Evolutionary conservation across 2,329 filamentous ascomycete species (phyloP).

Genomic region (Trichoderma breve): DNA sequence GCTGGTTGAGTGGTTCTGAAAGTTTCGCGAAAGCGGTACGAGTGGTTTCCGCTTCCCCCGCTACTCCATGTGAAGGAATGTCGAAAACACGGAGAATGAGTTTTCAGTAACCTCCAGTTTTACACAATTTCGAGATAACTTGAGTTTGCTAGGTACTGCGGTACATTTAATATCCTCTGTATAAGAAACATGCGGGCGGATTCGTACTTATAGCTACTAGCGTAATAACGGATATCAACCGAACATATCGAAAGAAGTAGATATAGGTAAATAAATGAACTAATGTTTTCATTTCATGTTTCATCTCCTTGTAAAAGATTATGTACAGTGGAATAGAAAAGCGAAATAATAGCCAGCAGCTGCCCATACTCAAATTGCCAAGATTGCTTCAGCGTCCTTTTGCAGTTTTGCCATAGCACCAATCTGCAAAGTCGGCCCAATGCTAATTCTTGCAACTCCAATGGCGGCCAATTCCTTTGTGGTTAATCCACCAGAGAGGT

Average conservation of each 20-base stretch:
- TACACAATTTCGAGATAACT: no score
- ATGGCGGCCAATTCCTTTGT: neutral
- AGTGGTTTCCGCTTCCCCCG: neutral
- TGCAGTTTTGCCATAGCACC: slow-evolving; percentile 4
- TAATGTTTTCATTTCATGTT: neutral
- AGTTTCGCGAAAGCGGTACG: neutral
- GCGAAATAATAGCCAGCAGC: neutral
- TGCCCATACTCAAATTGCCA: neutral
- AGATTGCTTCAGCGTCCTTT: neutral
- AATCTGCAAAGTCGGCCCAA: slow-evolving; percentile 9
- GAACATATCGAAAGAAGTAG: neutral
- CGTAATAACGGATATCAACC: neutral
- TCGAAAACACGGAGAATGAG: no score
- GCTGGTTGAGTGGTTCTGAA: neutral
- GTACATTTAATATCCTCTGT: no score
- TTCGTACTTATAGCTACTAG: no score
- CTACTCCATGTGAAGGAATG: no score
- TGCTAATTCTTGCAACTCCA: slow-evolving; percentile 7
- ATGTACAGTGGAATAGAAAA: neutral
- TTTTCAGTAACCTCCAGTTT: no score
- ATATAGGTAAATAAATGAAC: neutral
- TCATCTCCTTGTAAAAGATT: neutral
- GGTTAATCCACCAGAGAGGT: neutral
- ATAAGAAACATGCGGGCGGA: no score
- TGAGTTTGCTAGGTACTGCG: no score